These are phyloP conservation scores for Ganoderma boninense DNA, from an alignment of 1,284 basidiomycete genomes.

Conservation along the genomic window DNA sequence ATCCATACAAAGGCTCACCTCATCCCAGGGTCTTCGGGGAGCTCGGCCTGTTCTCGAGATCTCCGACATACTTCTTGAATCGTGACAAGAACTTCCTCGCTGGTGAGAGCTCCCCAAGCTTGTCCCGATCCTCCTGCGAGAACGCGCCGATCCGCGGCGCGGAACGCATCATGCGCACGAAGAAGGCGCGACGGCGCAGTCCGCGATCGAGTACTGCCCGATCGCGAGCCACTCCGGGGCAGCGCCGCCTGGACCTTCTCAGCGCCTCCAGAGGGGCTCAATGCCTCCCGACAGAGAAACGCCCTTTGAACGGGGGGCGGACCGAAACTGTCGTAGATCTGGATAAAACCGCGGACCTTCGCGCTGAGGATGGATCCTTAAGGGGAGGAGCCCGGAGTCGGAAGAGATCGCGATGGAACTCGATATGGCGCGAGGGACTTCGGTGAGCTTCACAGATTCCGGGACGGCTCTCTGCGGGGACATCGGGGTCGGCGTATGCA, in stretches of 20 bases:
- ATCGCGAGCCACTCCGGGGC: slow-evolving; percentile 18
- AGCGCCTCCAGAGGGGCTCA: slow-evolving; percentile 3
- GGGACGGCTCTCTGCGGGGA: slow-evolving; percentile 45
- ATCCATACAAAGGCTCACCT: slow-evolving; percentile 32
- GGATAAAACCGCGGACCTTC: slow-evolving; percentile 1
- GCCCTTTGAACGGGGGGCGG: background rate
- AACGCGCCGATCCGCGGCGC: slow-evolving; percentile 43
- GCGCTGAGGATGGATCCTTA: slow-evolving; percentile 3
- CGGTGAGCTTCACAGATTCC: slow-evolving; percentile 9
- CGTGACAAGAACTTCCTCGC: slow-evolving; percentile 42
- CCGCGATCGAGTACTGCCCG: slow-evolving; percentile 18
- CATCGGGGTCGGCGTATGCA: slow-evolving; percentile 65
- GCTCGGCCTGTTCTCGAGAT: slow-evolving; percentile 42
- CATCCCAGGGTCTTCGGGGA: slow-evolving; percentile 42
- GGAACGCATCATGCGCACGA: slow-evolving; percentile 36
- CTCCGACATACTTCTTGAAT: slow-evolving; percentile 41
- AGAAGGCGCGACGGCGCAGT: slow-evolving; percentile 15
- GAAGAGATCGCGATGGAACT: slow-evolving; percentile 14
- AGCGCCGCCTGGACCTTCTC: slow-evolving; percentile 17
- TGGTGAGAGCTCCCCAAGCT: slow-evolving; percentile 37
- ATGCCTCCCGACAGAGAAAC: background rate
- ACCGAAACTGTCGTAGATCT: slow-evolving; percentile 31
- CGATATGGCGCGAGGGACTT: slow-evolving; percentile 5
- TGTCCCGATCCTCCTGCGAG: slow-evolving; percentile 38
- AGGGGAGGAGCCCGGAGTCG: background rate